phyloP scores from a whole-genome alignment of 2,329 filamentous ascomycete species.

The Pseudocercospora vitis region DNA sequence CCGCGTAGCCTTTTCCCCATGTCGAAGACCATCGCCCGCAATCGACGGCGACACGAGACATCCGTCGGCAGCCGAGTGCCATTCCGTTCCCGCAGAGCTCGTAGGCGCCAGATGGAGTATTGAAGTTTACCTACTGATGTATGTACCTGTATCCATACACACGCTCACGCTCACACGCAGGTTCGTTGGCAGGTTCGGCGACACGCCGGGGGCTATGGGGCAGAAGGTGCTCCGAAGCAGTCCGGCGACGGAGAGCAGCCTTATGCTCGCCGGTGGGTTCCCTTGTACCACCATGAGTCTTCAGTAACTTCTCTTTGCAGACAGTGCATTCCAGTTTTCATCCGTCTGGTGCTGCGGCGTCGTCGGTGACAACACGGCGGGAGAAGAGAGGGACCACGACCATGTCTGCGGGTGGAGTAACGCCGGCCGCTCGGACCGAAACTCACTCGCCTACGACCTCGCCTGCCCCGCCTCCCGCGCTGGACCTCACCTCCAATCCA shows the following conservation, averaged over 20 bases:
- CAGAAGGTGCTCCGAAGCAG: no score
- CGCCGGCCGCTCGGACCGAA: background rate
- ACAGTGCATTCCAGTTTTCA: background rate
- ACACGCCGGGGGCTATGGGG: no score
- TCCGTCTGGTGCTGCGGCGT: background rate
- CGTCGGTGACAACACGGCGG: no score
- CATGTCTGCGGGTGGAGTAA: no score
- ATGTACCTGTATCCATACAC: no score
- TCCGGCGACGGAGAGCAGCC: no score
- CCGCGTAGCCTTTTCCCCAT: background rate
- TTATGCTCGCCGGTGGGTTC: no score
- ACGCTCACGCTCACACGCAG: no score
- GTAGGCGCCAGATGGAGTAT: background rate
- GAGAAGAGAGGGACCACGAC: background rate
- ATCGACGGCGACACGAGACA: background rate
- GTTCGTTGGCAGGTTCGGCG: no score
- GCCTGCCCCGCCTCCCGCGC: background rate
- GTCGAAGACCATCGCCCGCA: background rate
- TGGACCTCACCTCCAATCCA: background rate
- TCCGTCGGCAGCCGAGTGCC: background rate
- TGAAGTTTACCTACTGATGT: no score
- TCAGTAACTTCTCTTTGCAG: conserved; percentile 1
- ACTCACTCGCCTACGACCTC: background rate
- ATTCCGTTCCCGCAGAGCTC: background rate
- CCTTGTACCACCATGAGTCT: background rate